Conservation (phyloP, 495 filamentous ascomycete genomes). For the Bryoglossum gracile region DNA sequence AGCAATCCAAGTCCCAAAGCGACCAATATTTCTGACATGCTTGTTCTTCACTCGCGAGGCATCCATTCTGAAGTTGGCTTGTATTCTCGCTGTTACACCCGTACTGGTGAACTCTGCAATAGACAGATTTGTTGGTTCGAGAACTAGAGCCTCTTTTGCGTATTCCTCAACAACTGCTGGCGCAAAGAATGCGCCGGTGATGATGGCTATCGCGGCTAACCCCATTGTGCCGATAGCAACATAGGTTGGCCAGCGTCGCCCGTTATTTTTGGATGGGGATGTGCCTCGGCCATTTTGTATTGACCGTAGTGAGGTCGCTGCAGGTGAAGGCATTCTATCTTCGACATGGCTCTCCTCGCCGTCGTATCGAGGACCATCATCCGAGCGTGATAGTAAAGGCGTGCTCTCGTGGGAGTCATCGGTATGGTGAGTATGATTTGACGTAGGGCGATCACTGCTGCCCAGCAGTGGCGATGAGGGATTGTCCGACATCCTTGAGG, state of each 20-base stretch:
- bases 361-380: constrained; percentile 39
- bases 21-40: constrained; percentile 65
- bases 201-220: constrained; percentile 34
- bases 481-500: constrained; percentile 36
- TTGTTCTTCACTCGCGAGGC: constrained; percentile 61
- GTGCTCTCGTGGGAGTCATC: constrained; percentile 40
- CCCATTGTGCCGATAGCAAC: constrained; percentile 39
- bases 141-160: constrained; percentile 68
- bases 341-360: constrained; percentile 29
- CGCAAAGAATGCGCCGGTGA: constrained; percentile 64
- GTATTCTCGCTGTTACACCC: constrained; percentile 70
- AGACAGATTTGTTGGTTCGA: constrained; percentile 73
- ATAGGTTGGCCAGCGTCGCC: constrained; percentile 27
- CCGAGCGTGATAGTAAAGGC: constrained; percentile 40
- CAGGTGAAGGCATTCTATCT: constrained; percentile 23
- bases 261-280: constrained; percentile 12
- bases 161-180: constrained; percentile 79
- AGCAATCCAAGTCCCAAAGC: constrained; percentile 75
- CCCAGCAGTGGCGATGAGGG: constrained; percentile 37
- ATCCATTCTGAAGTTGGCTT: constrained; percentile 74
- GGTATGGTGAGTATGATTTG: constrained; percentile 28
- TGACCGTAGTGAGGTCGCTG: constrained; percentile 20
- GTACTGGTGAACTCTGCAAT: constrained; percentile 72
- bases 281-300: constrained; percentile 15
- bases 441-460: constrained; percentile 25